Percentiles rank a stretch among this genome's conserved stretches.
phyloP scores from a whole-genome alignment of 192 early-diverging fungal species.

The Jimgerdemannia flammicorona region DNA sequence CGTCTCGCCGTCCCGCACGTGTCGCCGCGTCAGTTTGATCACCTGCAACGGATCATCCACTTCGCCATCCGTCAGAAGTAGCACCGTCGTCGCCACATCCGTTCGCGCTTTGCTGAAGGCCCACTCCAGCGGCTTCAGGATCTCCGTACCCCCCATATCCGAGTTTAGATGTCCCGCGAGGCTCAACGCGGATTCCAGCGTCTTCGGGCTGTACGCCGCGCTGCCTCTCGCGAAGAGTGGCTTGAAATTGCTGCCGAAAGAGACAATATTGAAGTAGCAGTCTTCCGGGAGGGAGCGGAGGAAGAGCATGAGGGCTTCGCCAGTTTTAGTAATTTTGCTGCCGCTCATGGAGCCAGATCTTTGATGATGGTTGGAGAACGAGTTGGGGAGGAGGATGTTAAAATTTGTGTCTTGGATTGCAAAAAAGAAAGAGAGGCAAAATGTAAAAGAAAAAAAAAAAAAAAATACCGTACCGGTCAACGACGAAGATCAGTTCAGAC shows the following conservation, averaged over 20 bases:
- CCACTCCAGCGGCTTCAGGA: constrained; percentile 28
- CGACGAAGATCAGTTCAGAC: constrained; percentile 36
- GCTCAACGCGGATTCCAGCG: constrained; percentile 25
- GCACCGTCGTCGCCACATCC: constrained; percentile 36
- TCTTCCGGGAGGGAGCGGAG: constrained; percentile 43
- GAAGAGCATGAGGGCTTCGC: constrained; percentile 36
- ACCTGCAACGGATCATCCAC: constrained; percentile 41
- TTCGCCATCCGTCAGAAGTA: constrained; percentile 42
- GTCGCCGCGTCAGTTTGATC: constrained; percentile 19
- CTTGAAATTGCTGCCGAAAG: constrained; percentile 32
- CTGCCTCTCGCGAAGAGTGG: constrained; percentile 32
- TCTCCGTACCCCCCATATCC: constrained; percentile 46
- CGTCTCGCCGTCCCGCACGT: background rate
- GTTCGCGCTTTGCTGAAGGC: constrained; percentile 16
- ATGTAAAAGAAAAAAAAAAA: background rate
- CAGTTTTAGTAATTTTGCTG: constrained; percentile 29
- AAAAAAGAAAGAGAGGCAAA: too few relatives aligned
- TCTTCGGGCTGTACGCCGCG: constrained; percentile 27
- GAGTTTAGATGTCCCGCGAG: constrained; percentile 31
- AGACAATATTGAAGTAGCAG: constrained; percentile 44
- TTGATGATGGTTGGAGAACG: background rate
- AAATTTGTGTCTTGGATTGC: too few relatives aligned
- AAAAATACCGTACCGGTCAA: constrained; percentile 32
- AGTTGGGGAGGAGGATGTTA: background rate
- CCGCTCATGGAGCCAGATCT: constrained; percentile 53